phyloP scores from a whole-genome alignment of 768 basidiomycete species.

The Paxillus rubicundulus region DNA sequence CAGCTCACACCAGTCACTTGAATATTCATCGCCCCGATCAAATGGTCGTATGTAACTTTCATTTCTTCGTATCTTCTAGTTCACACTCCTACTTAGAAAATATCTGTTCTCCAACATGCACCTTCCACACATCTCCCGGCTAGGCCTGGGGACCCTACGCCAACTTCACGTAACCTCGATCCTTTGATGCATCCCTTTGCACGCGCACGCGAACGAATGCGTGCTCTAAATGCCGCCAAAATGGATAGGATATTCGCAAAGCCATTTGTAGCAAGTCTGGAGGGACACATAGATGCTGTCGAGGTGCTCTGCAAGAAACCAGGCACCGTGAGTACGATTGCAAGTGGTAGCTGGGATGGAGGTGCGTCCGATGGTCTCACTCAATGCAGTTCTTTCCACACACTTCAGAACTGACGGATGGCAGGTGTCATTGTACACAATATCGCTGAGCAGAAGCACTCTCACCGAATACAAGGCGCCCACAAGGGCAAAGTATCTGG shows the following conservation, averaged over 20 bases:
- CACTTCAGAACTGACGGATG: background rate
- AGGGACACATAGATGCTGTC: slow-evolving; percentile 94
- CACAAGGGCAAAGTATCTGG: slow-evolving; percentile 88
- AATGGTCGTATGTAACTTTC: slow-evolving; percentile 6
- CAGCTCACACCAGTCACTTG: background rate
- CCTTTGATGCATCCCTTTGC: slow-evolving; percentile 96
- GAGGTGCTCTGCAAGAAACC: slow-evolving; percentile 77
- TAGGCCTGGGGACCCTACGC: slow-evolving; percentile 80
- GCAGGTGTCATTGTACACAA: slow-evolving; percentile 86
- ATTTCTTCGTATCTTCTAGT: background rate
- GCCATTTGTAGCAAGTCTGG: slow-evolving; percentile 85
- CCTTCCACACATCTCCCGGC: slow-evolving; percentile 69
- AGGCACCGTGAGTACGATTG: slow-evolving; percentile 71
- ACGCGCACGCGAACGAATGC: slow-evolving; percentile 86
- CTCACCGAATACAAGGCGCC: slow-evolving; percentile 60
- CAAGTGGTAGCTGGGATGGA: slow-evolving; percentile 95
- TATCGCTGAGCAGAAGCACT: slow-evolving; percentile 53
- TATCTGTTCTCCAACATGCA: slow-evolving; percentile 82
- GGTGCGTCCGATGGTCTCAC: slow-evolving; percentile 49
- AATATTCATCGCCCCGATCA: background rate
- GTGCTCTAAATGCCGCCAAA: slow-evolving; percentile 93
- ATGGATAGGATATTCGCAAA: slow-evolving; percentile 98
- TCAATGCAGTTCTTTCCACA: background rate
- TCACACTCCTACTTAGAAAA: slow-evolving; percentile 54
- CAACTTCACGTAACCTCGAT: slow-evolving; percentile 87